Conservation (phyloP, 306 rosid species). For the Amphicarpaea edgeworthii region DNA sequence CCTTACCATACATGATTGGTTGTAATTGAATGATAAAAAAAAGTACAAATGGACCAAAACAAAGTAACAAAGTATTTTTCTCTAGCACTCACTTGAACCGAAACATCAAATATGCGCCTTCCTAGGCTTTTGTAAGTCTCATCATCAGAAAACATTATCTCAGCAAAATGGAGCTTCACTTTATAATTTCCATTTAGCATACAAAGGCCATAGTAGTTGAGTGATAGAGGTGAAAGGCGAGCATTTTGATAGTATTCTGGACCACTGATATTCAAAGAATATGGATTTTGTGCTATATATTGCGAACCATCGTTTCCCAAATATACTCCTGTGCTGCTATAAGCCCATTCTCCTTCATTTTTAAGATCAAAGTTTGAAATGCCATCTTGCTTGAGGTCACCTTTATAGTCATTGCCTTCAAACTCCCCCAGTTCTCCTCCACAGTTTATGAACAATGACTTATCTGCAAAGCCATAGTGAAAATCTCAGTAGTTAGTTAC, state of each 20-base stretch:
- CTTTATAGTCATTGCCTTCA: slow-evolving; percentile 56
- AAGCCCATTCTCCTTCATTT: slow-evolving; percentile 67
- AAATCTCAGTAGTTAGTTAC: slow-evolving; percentile 8
- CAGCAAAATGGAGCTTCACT: slow-evolving; percentile 86
- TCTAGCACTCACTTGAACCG: slow-evolving; percentile 75
- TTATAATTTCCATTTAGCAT: slow-evolving; percentile 69
- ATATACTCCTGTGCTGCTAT: slow-evolving; percentile 74
- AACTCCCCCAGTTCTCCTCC: slow-evolving; percentile 58
- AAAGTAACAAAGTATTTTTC: background rate
- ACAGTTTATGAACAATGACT: slow-evolving; percentile 75
- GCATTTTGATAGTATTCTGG: slow-evolving; percentile 59
- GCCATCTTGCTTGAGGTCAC: slow-evolving; percentile 48
- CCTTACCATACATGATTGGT: no score
- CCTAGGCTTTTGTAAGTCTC: slow-evolving; percentile 62
- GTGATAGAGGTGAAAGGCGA: slow-evolving; percentile 74
- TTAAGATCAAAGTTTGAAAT: slow-evolving; percentile 53
- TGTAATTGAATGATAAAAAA: no score
- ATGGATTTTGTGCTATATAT: slow-evolving; percentile 45
- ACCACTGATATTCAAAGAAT: slow-evolving; percentile 52
- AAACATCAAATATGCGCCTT: slow-evolving; percentile 79
- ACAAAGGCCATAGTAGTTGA: slow-evolving; percentile 80
- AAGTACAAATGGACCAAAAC: background rate
- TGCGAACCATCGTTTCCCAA: background rate
- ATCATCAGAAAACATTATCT: slow-evolving; percentile 70
- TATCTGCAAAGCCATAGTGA: slow-evolving; percentile 53